phyloP scores from a whole-genome alignment of 1,139 yeast genomes.

The Sugiyamaella novakii region DNA sequence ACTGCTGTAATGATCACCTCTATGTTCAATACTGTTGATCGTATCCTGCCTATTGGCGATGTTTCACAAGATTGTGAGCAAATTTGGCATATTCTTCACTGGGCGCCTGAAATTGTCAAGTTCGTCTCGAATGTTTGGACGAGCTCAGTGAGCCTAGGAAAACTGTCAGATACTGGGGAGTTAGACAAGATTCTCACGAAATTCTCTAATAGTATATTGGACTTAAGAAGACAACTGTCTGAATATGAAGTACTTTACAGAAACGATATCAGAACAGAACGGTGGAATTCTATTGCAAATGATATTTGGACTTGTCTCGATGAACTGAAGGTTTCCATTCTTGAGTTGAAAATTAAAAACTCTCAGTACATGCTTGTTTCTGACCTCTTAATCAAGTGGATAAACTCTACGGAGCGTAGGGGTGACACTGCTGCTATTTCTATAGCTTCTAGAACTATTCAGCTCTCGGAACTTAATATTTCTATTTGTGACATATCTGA shows the following conservation, averaged over 20 bases:
- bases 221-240: slow-evolving; percentile 10
- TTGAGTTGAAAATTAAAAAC: background rate
- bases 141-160: slow-evolving; percentile 8
- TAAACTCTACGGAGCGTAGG: slow-evolving; percentile 21
- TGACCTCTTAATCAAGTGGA: slow-evolving; percentile 24
- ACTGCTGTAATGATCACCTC: background rate
- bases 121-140: slow-evolving; percentile 22
- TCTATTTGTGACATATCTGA: slow-evolving; percentile 49
- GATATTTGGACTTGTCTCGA: background rate
- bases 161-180: slow-evolving; percentile 3
- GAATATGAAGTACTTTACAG: slow-evolving; percentile 11
- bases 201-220: slow-evolving; percentile 8
- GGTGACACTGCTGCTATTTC: slow-evolving; percentile 31
- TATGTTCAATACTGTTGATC: slow-evolving; percentile 6
- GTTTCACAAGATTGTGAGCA: background rate
- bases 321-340: slow-evolving; percentile 1
- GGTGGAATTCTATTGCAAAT: slow-evolving; percentile 1
- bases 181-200: background rate
- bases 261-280: slow-evolving; percentile 12
- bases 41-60: background rate
- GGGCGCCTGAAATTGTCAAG: slow-evolving; percentile 29
- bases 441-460: background rate
- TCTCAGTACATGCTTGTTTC: slow-evolving; percentile 15
- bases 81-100: slow-evolving; percentile 19
- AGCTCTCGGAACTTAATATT: slow-evolving; percentile 9